These are phyloP conservation scores for Beauveria asiatica DNA, from an alignment of 2,329 filamentous ascomycete genomes.

Conservation along the genomic window DNA sequence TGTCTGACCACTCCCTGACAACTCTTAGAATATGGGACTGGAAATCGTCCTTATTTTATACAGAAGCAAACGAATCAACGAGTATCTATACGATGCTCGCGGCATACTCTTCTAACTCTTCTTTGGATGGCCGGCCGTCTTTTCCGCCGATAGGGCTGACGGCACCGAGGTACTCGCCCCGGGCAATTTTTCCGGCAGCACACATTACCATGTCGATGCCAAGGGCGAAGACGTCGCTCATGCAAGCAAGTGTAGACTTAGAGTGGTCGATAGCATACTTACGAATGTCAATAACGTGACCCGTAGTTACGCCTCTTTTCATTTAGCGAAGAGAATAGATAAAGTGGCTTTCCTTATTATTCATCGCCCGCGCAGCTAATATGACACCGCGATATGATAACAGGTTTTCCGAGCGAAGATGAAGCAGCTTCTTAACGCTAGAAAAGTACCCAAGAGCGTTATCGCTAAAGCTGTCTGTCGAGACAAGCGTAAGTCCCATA, in stretches of 20 bases:
- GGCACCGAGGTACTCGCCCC: conserved; percentile 1
- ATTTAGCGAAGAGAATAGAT: conserved; percentile 5
- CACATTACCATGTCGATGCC: neutral
- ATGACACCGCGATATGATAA: neutral
- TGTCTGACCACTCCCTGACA: conserved; percentile 9
- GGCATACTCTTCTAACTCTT: conserved; percentile 7
- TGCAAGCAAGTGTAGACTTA: neutral
- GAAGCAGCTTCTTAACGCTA: neutral
- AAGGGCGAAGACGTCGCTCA: conserved; percentile 1
- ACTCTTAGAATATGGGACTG: conserved; percentile 5
- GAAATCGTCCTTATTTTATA: conserved; percentile 2
- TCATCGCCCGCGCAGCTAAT: conserved; percentile 1
- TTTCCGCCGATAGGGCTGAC: neutral
- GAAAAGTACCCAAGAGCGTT: neutral
- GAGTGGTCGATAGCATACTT: conserved; percentile 1
- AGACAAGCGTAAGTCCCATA: neutral
- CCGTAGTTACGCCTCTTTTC: neutral
- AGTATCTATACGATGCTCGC: conserved; percentile 7
- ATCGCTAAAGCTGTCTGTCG: neutral
- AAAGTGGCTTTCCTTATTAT: conserved; percentile 1
- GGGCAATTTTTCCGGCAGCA: neutral
- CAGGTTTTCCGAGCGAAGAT: neutral
- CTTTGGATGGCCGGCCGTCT: neutral
- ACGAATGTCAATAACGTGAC: conserved; percentile 1
- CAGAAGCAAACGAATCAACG: conserved; percentile 5